A percentile compares a stretch with the other conserved stretches of the same genome.
Conservation (phyloP, 164 flowering plant genomes). For the Vitis vinifera region DNA sequence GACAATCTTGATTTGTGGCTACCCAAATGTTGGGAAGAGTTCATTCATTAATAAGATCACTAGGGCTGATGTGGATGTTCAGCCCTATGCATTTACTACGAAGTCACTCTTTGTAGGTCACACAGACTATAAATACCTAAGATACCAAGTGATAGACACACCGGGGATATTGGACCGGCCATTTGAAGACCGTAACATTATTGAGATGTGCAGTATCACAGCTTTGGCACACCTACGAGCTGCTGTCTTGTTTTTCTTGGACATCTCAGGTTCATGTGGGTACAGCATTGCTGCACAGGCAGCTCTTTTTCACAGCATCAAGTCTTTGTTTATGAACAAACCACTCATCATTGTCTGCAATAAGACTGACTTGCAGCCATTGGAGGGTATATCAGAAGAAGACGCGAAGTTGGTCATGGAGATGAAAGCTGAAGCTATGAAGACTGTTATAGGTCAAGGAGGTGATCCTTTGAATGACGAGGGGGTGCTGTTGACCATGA, state of each 20-base stretch:
- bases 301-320: conserved; percentile 87
- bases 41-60: conserved; percentile 90
- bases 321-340: conserved; percentile 86
- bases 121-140: conserved; percentile 79
- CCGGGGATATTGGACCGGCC: conserved; percentile 93
- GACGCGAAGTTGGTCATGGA: conserved; percentile 72
- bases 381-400: conserved; percentile 75
- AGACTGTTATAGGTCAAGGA: conserved; percentile 69
- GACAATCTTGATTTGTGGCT: conserved; percentile 84
- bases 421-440: conserved; percentile 85
- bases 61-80: conserved; percentile 94
- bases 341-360: conserved; percentile 84
- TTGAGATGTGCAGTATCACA: conserved; percentile 96
- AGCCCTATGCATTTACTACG: conserved; percentile 93
- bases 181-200: conserved; percentile 90
- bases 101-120: conserved; percentile 95
- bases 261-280: conserved; percentile 89
- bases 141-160: conserved; percentile 95
- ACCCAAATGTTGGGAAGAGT: conserved; percentile 94
- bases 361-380: conserved; percentile 87
- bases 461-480: conserved; percentile 56
- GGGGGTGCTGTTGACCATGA: conserved; percentile 74
- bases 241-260: conserved; percentile 84
- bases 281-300: conserved; percentile 87
- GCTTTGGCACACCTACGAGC: conserved; percentile 91